A percentile compares a stretch with the other conserved stretches of the same genome.
Conservation (phyloP, 2,329 filamentous ascomycete genomes). For the Talaromyces amestolkiae region DNA sequence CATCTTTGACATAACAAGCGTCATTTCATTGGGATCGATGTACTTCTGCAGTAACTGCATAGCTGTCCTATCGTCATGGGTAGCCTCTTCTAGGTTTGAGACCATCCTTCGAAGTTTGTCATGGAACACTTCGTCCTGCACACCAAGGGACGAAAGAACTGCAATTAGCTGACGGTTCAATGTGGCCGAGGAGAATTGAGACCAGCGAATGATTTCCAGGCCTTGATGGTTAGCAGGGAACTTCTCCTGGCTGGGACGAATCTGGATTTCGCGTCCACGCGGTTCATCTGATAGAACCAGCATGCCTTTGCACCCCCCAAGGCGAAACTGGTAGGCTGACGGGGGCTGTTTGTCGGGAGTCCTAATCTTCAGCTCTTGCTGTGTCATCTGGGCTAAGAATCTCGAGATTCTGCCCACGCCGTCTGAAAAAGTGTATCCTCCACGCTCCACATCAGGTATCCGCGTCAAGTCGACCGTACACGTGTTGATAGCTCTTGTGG, state of each 20-base stretch:
- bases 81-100: constrained; percentile 64
- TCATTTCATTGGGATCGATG: constrained; percentile 82
- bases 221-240: constrained; percentile 69
- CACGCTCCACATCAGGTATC: constrained; percentile 68
- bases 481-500: constrained; percentile 71
- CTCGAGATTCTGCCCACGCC: constrained; percentile 90
- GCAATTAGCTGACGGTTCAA: constrained; percentile 88
- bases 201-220: constrained; percentile 82
- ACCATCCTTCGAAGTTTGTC: constrained; percentile 68
- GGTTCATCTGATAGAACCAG: constrained; percentile 71
- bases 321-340: constrained; percentile 85
- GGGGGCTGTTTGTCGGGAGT: constrained; percentile 58
- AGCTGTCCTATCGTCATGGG: constrained; percentile 64
- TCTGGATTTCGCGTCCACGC: constrained; percentile 66
- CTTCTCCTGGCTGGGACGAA: constrained; percentile 84
- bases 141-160: constrained; percentile 75
- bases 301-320: constrained; percentile 90
- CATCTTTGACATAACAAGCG: constrained; percentile 70
- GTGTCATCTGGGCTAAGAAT: constrained; percentile 71
- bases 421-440: constrained; percentile 76
- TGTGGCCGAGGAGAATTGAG: constrained; percentile 71
- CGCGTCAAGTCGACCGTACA: constrained; percentile 58
- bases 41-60: constrained; percentile 67
- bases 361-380: constrained; percentile 64
- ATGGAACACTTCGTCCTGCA: constrained; percentile 65